Conservation (phyloP, 2,329 filamentous ascomycete species). For the Paracorniculantispora psalliotae region DNA sequence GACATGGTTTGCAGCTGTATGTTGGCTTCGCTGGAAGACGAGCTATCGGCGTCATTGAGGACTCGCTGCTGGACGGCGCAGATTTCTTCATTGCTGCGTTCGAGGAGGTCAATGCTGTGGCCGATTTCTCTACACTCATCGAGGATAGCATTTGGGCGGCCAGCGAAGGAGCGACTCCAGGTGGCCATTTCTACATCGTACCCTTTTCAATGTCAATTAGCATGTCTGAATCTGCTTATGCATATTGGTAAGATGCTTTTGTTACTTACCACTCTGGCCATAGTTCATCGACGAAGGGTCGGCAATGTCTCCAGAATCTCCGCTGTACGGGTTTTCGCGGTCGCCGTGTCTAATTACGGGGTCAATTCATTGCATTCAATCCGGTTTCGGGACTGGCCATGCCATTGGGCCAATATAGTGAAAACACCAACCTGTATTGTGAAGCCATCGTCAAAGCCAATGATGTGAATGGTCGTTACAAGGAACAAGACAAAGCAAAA, state of each 20-base stretch:
- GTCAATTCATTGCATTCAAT: not conserved
- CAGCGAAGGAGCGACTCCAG: not conserved
- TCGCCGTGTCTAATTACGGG: not conserved
- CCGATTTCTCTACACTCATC: not conserved
- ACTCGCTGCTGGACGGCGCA: conserved; percentile 65
- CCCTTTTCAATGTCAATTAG: not conserved
- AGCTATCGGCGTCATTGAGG: conserved; percentile 69
- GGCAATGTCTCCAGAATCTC: not conserved
- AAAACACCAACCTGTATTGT: not conserved
- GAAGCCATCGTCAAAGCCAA: not conserved
- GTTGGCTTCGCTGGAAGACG: conserved; percentile 58
- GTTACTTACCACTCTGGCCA: not conserved
- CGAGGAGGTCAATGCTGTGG: conserved; percentile 68
- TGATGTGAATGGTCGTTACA: not conserved
- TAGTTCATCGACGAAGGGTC: not conserved
- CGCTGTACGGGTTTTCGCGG: not conserved
- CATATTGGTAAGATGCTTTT: too few relatives aligned
- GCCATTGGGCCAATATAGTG: not conserved
- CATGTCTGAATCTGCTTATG: conserved; percentile 30
- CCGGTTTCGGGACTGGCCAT: too few relatives aligned
- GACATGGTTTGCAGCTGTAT: conserved; percentile 68
- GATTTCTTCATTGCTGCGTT: conserved; percentile 66
- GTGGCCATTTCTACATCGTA: not conserved
- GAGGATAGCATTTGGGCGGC: not conserved
- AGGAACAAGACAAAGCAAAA: too few relatives aligned